These are phyloP conservation scores for Hypoxylon sp. DNA, from an alignment of 2,329 filamentous ascomycete genomes.

Conservation along the genomic window DNA sequence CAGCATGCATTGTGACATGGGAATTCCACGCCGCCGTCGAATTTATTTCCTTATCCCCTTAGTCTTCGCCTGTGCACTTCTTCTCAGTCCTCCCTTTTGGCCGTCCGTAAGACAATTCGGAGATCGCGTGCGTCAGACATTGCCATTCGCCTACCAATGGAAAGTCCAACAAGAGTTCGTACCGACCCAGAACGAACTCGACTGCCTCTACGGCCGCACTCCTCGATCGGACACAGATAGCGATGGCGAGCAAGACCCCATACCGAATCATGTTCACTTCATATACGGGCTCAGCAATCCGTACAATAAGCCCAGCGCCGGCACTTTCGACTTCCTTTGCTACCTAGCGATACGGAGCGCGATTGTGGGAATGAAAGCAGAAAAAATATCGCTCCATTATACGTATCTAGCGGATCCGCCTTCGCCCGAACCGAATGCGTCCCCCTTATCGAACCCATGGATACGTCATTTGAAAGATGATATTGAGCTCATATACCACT, in stretches of 20 bases:
- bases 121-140: conserved; percentile 55
- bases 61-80: conserved; percentile 42
- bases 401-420: conserved; percentile 57
- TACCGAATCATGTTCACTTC: conserved; percentile 59
- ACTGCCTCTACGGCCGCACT: conserved; percentile 53
- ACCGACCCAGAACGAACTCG: conserved; percentile 53
- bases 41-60: conserved; percentile 38
- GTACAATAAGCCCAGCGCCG: conserved; percentile 50
- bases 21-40: conserved; percentile 45
- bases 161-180: conserved; percentile 54
- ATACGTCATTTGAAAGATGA: conserved; percentile 54
- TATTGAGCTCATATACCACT: conserved; percentile 56
- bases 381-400: conserved; percentile 57
- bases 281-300: conserved; percentile 58
- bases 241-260: conserved; percentile 46
- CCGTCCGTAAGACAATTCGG: conserved; percentile 48
- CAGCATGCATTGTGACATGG: conserved; percentile 41
- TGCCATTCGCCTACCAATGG: conserved; percentile 56
- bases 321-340: conserved; percentile 57
- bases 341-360: conserved; percentile 58
- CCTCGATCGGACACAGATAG: conserved; percentile 31
- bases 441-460: conserved; percentile 57
- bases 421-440: conserved; percentile 51
- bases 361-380: conserved; percentile 56
- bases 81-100: conserved; percentile 47